phyloP scores from a whole-genome alignment of 2,329 filamentous ascomycete genomes.

The Claviceps pazoutovae region DNA sequence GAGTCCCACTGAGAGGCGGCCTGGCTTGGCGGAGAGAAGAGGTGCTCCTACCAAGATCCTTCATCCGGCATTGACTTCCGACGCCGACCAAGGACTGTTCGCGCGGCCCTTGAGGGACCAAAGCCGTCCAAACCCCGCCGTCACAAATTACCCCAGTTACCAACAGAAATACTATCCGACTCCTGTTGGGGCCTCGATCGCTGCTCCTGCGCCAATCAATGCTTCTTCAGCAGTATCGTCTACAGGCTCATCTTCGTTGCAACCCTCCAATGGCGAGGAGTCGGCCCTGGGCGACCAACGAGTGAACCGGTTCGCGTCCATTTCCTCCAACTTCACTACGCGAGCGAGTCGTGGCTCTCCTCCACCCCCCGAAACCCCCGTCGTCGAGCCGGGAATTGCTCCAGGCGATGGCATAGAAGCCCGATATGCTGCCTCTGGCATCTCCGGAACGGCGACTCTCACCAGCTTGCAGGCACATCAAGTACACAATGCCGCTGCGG shows the following conservation, averaged over 20 bases:
- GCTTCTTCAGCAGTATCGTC: conserved; percentile 4
- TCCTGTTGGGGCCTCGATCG: conserved; percentile 25
- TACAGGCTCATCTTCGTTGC: conserved; percentile 8
- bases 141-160: conserved; percentile 32
- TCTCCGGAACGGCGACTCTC: conserved; percentile 71
- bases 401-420: conserved; percentile 76
- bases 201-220: conserved; percentile 19
- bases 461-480: conserved; percentile 53
- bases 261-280: conserved; percentile 11
- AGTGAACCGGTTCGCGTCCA: conserved; percentile 57
- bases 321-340: conserved; percentile 85
- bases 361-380: conserved; percentile 84
- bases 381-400: conserved; percentile 56
- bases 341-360: conserved; percentile 84
- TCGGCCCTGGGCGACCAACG: conserved; percentile 27
- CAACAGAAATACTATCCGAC: conserved; percentile 48
- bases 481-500: conserved; percentile 60
- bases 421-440: conserved; percentile 80
- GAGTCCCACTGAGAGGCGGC: conserved; percentile 42
- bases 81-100: conserved; percentile 66
- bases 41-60: conserved; percentile 71
- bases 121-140: conserved; percentile 25
- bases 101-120: conserved; percentile 44
- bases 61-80: conserved; percentile 67
- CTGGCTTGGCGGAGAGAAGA: conserved; percentile 64